These are phyloP conservation scores for Myriosclerotinia scirpicola DNA, from an alignment of 2,329 filamentous ascomycete genomes.

Conservation along the genomic window DNA sequence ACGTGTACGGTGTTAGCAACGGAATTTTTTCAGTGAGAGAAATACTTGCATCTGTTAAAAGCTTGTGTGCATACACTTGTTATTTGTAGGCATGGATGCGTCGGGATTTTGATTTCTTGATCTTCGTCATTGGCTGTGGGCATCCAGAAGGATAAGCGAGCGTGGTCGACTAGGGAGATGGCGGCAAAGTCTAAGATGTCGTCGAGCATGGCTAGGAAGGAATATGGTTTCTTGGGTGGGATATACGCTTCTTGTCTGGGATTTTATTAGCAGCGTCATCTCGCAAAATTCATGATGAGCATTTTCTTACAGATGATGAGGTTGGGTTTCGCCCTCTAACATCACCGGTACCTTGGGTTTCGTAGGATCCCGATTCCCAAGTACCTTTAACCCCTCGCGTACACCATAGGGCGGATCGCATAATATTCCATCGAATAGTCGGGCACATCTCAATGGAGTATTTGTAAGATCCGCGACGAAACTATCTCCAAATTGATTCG, in stretches of 20 bases:
- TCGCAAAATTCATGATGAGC: background rate
- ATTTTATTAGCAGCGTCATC: constrained; percentile 22
- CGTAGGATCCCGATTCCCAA: constrained; percentile 71
- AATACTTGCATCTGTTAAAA: constrained; percentile 79
- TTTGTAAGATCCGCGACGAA: constrained; percentile 90
- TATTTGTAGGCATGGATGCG: constrained; percentile 72
- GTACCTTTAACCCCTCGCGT: constrained; percentile 83
- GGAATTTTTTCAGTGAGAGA: background rate
- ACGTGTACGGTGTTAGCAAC: constrained; percentile 29
- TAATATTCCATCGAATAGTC: constrained; percentile 81
- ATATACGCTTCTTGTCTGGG: constrained; percentile 65
- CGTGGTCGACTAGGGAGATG: constrained; percentile 72
- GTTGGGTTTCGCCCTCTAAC: constrained; percentile 59
- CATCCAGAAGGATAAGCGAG: constrained; percentile 94
- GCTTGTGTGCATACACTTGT: constrained; percentile 77
- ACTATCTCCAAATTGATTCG: constrained; percentile 66
- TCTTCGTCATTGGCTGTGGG: constrained; percentile 81
- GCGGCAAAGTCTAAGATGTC: constrained; percentile 85
- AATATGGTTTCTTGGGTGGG: constrained; percentile 87
- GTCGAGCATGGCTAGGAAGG: constrained; percentile 84
- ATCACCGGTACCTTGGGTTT: constrained; percentile 59
- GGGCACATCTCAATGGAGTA: constrained; percentile 63
- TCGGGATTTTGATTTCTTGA: constrained; percentile 72
- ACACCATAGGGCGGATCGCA: constrained; percentile 97
- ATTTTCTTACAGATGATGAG: constrained; percentile 62